Evolutionary conservation across 2,329 filamentous ascomycete species (phyloP), one percentile per base, ranked within the genome.

Genomic region (Trichoderma sp.): DNA sequence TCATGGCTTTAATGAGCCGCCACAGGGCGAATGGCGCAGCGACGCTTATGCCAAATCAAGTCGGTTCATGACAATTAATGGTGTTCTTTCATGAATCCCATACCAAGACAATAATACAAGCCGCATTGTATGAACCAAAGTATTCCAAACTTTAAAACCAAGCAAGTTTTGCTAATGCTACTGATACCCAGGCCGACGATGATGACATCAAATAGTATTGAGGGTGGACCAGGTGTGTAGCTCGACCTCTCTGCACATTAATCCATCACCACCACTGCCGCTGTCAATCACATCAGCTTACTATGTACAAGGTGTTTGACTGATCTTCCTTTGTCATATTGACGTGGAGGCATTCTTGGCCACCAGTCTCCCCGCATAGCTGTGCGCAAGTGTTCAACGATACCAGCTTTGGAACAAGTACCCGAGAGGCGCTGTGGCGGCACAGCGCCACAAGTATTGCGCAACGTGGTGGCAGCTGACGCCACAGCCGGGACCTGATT

Each of bases 401-500:
- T 11, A 32, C 32, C 32, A 21, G 18, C 43, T 21, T 11, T 49
- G 39, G 39, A 43, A n/a, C 39, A 43, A n/a, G 39, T 43, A 43
- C 39, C 18, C 39, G 56, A 10, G 37, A 46, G 18, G 58, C 37
- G 37, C 37, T 59, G 58, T 59, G 58, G 58, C 58, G 58, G 24
- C 21, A 65, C 51, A 43, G 51, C 61, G 61, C 61, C 61, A 65
- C 61, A 55, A 6, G 3, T 28, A 39, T 64, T 64, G 49, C 60
- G 60, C 60, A 52, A 54, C 30, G 61, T 37, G 11, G 14, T 4
- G 51, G 37, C 18, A 39, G 37, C 26, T 28, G 1, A 56, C 61
- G 61, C 61, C 61, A 65, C 61, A 65, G 51, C 34, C 51, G 61
- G 55, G n/a, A 34, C 51, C 32, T 65, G 61, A n/a, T 51, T 8